Percentiles rank a stretch among this genome's conserved stretches.
These are phyloP conservation scores for Vicia faba DNA, from an alignment of 306 rosid genomes.

Conservation along the genomic window DNA sequence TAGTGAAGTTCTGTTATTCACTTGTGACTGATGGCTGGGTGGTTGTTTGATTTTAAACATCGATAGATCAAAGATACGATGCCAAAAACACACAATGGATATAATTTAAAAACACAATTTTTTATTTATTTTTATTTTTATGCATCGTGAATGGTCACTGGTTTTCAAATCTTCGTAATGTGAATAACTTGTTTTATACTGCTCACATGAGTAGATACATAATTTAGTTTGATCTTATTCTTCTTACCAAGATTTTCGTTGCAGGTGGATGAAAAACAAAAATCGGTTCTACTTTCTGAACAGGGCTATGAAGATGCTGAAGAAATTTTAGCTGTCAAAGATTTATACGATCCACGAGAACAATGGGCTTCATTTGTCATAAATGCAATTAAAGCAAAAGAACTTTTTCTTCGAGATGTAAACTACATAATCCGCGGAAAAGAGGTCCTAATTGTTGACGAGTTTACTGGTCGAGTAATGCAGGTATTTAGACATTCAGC, in stretches of 20 bases:
- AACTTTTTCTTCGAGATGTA: conserved; percentile 90
- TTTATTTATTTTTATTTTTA: conserved; percentile 19
- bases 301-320: conserved; percentile 99
- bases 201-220: conserved; percentile 12
- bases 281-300: conserved; percentile 80
- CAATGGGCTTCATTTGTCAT: conserved; percentile 96
- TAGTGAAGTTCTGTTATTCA: conserved; percentile 17
- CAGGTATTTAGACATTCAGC: conserved; percentile 58
- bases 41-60: conserved; percentile 23
- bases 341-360: conserved; percentile 92
- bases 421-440: conserved; percentile 91
- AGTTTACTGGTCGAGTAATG: conserved; percentile 99
- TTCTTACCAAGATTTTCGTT: conserved; percentile 35
- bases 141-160: conserved; percentile 6
- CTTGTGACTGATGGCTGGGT: conserved; percentile 24
- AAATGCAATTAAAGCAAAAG: conserved; percentile 94
- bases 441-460: conserved; percentile 94
- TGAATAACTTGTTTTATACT: conserved; percentile 24
- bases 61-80: conserved; percentile 30
- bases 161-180: conserved; percentile 7
- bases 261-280: conserved; percentile 96
- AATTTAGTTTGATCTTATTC: conserved; percentile 21
- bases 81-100: conserved; percentile 3
- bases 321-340: conserved; percentile 87
- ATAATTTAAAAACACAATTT: not conserved